A percentile compares a stretch with the other conserved stretches of the same genome.
Conservation (phyloP, 768 basidiomycete species). For the Postia placenta region DNA sequence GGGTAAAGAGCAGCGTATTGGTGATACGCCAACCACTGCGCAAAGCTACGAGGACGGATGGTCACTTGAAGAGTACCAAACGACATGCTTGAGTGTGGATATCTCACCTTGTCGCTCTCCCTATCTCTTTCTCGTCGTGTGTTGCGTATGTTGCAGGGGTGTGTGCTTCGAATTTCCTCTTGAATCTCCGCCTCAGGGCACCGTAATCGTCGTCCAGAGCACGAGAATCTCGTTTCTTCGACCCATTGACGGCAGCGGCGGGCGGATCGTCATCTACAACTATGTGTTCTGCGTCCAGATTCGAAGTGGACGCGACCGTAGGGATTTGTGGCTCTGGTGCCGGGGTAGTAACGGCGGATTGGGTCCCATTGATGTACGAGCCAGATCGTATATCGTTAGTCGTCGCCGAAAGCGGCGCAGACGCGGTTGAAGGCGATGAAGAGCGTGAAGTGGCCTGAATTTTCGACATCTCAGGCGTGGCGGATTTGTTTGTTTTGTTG, state of each 20-base stretch:
- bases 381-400: background rate
- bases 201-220: too few relatives aligned
- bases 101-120: too few relatives aligned
- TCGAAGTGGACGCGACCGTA: slow-evolving; percentile 1
- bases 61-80: too few relatives aligned
- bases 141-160: too few relatives aligned
- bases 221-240: too few relatives aligned
- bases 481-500: slow-evolving; percentile 24
- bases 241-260: too few relatives aligned
- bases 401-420: slow-evolving; percentile 8
- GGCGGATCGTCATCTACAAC: background rate
- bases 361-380: background rate
- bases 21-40: slow-evolving; percentile 52
- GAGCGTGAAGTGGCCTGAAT: slow-evolving; percentile 15
- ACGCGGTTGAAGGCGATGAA: slow-evolving; percentile 12
- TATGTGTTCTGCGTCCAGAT: background rate
- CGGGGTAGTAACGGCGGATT: slow-evolving; percentile 10
- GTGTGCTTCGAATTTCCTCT: too few relatives aligned
- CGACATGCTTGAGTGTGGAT: too few relatives aligned
- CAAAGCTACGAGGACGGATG: slow-evolving; percentile 35
- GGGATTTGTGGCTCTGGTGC: slow-evolving; percentile 3
- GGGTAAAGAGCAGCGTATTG: slow-evolving; percentile 56
- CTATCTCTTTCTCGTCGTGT: too few relatives aligned
- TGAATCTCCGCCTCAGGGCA: slow-evolving; percentile 13
- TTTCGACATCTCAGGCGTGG: slow-evolving; percentile 21